Conservation (phyloP, 305 asterid species). For the Fraxinus albicans region DNA sequence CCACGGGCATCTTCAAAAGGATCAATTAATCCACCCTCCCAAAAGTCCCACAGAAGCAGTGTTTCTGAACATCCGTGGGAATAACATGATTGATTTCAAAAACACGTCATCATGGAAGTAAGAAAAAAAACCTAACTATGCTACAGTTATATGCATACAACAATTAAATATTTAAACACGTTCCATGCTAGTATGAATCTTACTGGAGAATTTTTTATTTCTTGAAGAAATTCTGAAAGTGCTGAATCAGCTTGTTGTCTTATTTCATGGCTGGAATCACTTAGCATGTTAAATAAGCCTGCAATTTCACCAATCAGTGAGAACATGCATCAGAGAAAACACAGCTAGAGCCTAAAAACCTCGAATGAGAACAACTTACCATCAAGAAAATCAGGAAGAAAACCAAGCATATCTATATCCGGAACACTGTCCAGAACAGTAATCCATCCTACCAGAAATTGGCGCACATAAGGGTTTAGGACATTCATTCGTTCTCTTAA, state of each 20-base stretch:
- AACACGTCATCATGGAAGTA: neutral
- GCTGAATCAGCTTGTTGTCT: conserved; percentile 99
- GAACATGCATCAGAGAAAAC: conserved; percentile 24
- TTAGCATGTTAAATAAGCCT: conserved; percentile 98
- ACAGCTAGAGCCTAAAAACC: conserved; percentile 18
- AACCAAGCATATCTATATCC: conserved; percentile 98
- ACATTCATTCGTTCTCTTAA: conserved; percentile 98
- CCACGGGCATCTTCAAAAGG: neutral
- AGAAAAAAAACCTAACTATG: conserved; percentile 2
- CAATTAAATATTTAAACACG: conserved; percentile 18
- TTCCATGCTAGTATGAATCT: conserved; percentile 31
- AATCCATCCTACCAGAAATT: conserved; percentile 99
- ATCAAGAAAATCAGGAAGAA: conserved; percentile 99
- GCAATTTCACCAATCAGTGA: conserved; percentile 32
- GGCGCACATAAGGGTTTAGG: conserved; percentile 95
- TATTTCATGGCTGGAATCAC: conserved; percentile 98
- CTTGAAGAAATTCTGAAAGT: conserved; percentile 97
- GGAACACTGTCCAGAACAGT: conserved; percentile 99
- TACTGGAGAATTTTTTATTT: conserved; percentile 99
- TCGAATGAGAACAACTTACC: conserved; percentile 52
- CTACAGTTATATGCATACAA: conserved; percentile 14
- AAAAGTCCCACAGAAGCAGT: conserved; percentile 20
- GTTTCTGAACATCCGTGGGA: conserved; percentile 4
- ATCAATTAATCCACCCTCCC: conserved; percentile 16
- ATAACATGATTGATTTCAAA: conserved; percentile 6